Base-by-base conservation (phyloP, 1,284 basidiomycete species). In the Cutaneotrichosporon mucoides region DNA sequence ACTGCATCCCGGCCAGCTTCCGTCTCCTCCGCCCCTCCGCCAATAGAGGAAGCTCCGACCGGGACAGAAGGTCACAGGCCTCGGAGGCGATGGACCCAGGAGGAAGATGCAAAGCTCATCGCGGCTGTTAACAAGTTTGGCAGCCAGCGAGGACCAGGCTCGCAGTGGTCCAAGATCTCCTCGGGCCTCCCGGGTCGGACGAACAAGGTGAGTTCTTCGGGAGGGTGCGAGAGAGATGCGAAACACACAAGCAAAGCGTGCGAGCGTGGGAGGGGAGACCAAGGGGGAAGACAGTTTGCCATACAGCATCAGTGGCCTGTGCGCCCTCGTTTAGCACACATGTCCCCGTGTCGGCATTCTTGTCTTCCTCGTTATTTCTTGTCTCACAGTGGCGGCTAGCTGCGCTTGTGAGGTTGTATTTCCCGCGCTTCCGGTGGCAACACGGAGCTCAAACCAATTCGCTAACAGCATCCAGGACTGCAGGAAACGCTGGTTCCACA, bases 401-500 rank as follows among this genome's bases (percentile, higher is more conserved):
- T n/a, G n/a, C n/a, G n/a, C n/a, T n/a, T n/a, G n/a, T n/a, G n/a
- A n/a, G n/a, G n/a, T n/a, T n/a, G n/a, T n/a, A n/a, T n/a, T n/a
- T n/a, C n/a, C n/a, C n/a, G n/a, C n/a, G n/a, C n/a, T n/a, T n/a
- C n/a, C n/a, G n/a, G 24, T 24, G 24, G 24, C 24, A 3, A 24
- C 24, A 2, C 24, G 24, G 24, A 24, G 3, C 24, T 24, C 24
- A 24, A 24, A 24, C 24, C 24, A 52, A 11, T 3, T 13, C 16
- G 33, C 36, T 46, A 7, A 55, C 42, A 24, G 15, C 24, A 3
- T 5, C 6, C 40, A 68, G 66, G 66, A 66, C 55, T 68, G 66
- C 51, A 36, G 60, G 24, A 68, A 68, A 41, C 61, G 66, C 33
- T 68, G 66, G 64, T 68, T 66, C 48, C 58, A 68, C 44, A 55